phyloP scores from a whole-genome alignment of 2,329 filamentous ascomycete genomes.

The Nannizziopsis barbatae region DNA sequence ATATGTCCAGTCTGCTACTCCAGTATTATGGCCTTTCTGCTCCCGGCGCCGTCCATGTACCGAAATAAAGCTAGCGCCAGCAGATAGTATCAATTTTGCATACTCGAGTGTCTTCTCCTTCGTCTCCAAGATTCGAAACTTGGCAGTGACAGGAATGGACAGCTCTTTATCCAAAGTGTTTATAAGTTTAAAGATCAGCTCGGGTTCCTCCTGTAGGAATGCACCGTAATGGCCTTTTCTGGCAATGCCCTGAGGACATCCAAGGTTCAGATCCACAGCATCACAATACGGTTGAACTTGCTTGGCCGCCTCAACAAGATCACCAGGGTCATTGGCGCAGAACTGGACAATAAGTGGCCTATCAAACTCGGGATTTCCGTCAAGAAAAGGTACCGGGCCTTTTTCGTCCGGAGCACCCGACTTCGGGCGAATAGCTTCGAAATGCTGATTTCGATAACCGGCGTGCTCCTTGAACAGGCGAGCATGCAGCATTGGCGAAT shows the following conservation, averaged over 20 bases:
- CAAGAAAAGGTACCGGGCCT: conserved; percentile 48
- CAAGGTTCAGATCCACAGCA: conserved; percentile 87
- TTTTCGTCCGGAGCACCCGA: conserved; percentile 11
- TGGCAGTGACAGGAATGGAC: conserved; percentile 78
- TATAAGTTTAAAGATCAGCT: conserved; percentile 70
- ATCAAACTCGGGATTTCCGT: conserved; percentile 76
- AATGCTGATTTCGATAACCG: conserved; percentile 67
- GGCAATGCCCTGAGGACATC: conserved; percentile 93
- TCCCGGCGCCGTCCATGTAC: conserved; percentile 82
- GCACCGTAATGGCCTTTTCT: conserved; percentile 82
- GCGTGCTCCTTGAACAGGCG: conserved; percentile 69
- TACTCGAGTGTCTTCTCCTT: conserved; percentile 79
- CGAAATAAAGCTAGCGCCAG: conserved; percentile 85
- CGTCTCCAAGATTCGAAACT: conserved; percentile 82
- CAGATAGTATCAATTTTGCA: conserved; percentile 71
- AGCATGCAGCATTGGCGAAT: conserved; percentile 94
- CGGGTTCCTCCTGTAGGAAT: conserved; percentile 88
- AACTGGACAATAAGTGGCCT: conserved; percentile 93
- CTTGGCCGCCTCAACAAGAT: conserved; percentile 53
- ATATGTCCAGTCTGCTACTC: conserved; percentile 81
- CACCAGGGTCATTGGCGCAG: conserved; percentile 49
- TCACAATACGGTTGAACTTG: conserved; percentile 80
- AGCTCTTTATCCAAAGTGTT: conserved; percentile 69
- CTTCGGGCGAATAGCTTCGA: conserved; percentile 52
- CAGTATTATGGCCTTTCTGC: conserved; percentile 93